Conservation (phyloP, 148 eudicot genomes). For the Rhododendron mucronatum region DNA sequence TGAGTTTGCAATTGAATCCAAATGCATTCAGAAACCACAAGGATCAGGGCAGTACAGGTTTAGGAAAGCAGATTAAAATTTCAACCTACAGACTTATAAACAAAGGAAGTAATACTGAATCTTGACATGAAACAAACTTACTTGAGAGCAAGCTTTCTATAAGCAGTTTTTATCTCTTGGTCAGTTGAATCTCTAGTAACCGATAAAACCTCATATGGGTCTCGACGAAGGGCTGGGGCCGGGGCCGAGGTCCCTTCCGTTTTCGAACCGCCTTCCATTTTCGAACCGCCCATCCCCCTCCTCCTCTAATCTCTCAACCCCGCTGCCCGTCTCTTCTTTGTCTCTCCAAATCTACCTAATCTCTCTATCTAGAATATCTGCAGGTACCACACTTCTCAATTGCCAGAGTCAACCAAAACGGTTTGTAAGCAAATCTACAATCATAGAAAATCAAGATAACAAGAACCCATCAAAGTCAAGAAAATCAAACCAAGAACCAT, state of each 20-base stretch:
- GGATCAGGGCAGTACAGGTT: not conserved
- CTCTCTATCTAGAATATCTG: not conserved
- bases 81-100: not conserved
- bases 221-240: slow-evolving; percentile 40
- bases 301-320: not conserved
- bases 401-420: slow-evolving; percentile 18
- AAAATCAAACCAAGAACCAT: not conserved
- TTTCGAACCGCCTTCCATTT: slow-evolving; percentile 42
- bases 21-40: not conserved
- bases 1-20: not conserved
- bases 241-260: slow-evolving; percentile 37
- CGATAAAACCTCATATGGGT: slow-evolving; percentile 84
- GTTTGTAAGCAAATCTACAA: slow-evolving; percentile 1
- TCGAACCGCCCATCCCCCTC: slow-evolving; percentile 37
- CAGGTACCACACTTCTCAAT: not conserved
- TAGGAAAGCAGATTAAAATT: not conserved
- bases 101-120: not conserved
- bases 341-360: not conserved
- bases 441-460: not conserved
- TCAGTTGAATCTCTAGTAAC: slow-evolving; percentile 76
- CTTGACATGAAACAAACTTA: slow-evolving; percentile 17
- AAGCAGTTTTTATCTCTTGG: slow-evolving; percentile 90
- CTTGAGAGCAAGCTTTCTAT: slow-evolving; percentile 96
- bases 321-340: not conserved
- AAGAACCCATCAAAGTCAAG: not conserved